phyloP scores from a whole-genome alignment of 1,139 yeast genomes.

The Nakaseomyces kungkrabaensis region DNA sequence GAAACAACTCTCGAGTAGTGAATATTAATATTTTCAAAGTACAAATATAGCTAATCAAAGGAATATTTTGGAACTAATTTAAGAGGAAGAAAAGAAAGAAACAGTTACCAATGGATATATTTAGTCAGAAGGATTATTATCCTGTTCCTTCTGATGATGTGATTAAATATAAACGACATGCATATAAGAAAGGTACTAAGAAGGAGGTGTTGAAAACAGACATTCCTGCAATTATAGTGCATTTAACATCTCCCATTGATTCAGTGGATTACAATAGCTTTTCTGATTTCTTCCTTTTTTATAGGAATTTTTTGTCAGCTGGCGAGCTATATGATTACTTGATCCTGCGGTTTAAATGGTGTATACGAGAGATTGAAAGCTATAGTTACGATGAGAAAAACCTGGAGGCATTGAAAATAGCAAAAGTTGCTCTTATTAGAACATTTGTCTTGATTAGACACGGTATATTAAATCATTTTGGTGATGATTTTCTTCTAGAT shows the following conservation, averaged over 20 bases:
- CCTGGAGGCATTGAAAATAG: constrained; percentile 10
- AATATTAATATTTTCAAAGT: too few relatives aligned
- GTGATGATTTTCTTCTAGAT: constrained; percentile 54
- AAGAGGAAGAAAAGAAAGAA: too few relatives aligned
- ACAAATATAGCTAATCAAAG: too few relatives aligned
- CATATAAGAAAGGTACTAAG: constrained; percentile 6
- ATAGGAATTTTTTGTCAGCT: constrained; percentile 57
- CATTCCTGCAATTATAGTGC: constrained; percentile 50
- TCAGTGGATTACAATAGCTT: constrained; percentile 62
- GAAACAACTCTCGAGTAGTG: too few relatives aligned
- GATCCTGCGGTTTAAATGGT: constrained; percentile 63
- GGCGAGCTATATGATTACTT: constrained; percentile 50
- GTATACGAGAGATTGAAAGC: constrained; percentile 37
- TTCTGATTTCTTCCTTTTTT: constrained; percentile 80
- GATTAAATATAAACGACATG: constrained; percentile 13
- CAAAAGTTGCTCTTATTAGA: constrained; percentile 51
- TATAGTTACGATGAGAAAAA: constrained; percentile 6
- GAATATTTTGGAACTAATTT: too few relatives aligned
- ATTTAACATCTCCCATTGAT: constrained; percentile 68
- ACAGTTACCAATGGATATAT: constrained; percentile 14
- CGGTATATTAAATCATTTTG: constrained; percentile 74
- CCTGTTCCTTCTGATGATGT: constrained; percentile 25
- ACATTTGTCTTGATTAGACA: constrained; percentile 82
- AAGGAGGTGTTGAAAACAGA: constrained; percentile 27
- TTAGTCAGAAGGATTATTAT: constrained; percentile 23